These are phyloP conservation scores for Phytophthora syringae DNA, from an alignment of 352 stramenopile species.

Conservation along the genomic window DNA sequence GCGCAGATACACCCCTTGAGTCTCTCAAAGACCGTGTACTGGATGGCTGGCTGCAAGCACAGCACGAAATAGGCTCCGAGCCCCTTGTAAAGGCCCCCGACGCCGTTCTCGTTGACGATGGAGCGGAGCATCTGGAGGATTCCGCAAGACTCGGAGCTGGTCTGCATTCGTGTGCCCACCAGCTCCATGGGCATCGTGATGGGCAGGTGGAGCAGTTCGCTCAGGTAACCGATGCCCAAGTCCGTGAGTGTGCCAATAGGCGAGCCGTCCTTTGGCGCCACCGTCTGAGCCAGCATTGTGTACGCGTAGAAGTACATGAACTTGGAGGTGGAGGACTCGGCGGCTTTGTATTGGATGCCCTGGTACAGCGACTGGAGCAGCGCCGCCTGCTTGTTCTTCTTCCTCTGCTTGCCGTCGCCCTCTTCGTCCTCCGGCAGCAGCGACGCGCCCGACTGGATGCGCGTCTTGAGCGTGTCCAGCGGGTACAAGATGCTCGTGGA, in stretches of 20 bases:
- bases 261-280: conserved; percentile 61
- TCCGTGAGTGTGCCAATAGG: conserved; percentile 73
- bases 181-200: conserved; percentile 91
- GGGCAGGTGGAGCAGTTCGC: conserved; percentile 79
- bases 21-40: conserved; percentile 97
- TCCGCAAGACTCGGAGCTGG: conserved; percentile 47
- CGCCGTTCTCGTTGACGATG: conserved; percentile 74
- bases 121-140: conserved; percentile 68
- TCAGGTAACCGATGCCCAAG: conserved; percentile 84
- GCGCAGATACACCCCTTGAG: conserved; percentile 74
- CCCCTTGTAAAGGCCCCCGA: conserved; percentile 86
- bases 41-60: conserved; percentile 97
- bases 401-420: conserved; percentile 17
- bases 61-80: conserved; percentile 94
- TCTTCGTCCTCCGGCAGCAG: conserved; percentile 51
- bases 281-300: conserved; percentile 77
- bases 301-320: conserved; percentile 93
- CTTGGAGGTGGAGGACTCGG: conserved; percentile 86
- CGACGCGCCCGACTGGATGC: conserved; percentile 80
- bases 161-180: conserved; percentile 88
- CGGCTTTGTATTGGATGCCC: conserved; percentile 87
- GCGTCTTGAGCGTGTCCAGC: conserved; percentile 90
- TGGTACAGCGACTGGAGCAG: conserved; percentile 77
- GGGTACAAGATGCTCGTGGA: conserved; percentile 84
- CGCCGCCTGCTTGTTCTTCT: conserved; percentile 45